phyloP scores from a whole-genome alignment of 306 rosid genomes.

The Lathyrus sativus region DNA sequence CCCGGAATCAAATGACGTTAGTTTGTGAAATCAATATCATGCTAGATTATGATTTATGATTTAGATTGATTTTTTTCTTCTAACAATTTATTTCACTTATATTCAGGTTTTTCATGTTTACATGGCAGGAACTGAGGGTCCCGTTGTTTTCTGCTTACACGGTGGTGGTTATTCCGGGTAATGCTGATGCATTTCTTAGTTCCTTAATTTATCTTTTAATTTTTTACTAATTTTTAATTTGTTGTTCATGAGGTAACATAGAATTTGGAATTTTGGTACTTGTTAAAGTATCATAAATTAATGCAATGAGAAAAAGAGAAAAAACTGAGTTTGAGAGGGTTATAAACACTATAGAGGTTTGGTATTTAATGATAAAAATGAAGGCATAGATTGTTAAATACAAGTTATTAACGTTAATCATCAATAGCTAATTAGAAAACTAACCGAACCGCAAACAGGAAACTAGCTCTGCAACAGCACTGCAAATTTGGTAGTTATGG shows the following conservation, averaged over 20 bases:
- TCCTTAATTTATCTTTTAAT: no score
- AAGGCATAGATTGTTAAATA: not conserved
- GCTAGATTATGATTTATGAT: not conserved
- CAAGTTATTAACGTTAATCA: not conserved
- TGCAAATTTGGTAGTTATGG: not conserved
- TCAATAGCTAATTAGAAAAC: not conserved
- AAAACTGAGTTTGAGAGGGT: not conserved
- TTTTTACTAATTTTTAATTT: not conserved
- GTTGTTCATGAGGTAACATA: not conserved
- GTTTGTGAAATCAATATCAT: slow-evolving; percentile 27
- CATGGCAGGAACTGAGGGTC: slow-evolving; percentile 93
- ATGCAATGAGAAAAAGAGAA: not conserved
- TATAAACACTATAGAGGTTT: not conserved
- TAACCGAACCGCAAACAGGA: not conserved
- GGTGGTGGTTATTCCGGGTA: slow-evolving; percentile 99
- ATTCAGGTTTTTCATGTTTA: slow-evolving; percentile 91
- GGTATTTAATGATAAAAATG: not conserved
- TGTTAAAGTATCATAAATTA: not conserved
- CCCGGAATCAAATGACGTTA: slow-evolving; percentile 68
- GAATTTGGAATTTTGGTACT: not conserved
- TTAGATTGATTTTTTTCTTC: not conserved
- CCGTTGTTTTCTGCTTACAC: slow-evolving; percentile 89
- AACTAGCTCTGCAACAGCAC: not conserved
- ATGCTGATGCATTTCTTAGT: not conserved
- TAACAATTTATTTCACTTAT: slow-evolving; percentile 25